Evolutionary conservation across 768 basidiomycete species (phyloP).

Genomic region (Phylloporus sp.): DNA sequence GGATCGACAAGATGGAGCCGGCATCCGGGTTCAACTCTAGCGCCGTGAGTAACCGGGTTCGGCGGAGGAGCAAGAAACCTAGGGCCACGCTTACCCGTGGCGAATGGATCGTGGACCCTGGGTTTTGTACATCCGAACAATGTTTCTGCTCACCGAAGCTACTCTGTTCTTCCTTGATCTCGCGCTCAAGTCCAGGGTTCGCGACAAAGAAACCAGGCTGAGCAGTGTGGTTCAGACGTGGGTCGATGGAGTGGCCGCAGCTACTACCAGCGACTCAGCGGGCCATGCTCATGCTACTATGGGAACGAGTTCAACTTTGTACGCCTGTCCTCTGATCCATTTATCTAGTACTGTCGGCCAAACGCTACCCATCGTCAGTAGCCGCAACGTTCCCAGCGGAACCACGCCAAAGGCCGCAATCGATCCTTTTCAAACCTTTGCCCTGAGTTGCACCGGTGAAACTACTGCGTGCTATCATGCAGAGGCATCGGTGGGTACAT

Average conservation of each 20-base stretch:
- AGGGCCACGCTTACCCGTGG: too few relatives aligned
- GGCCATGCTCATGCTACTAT: background rate
- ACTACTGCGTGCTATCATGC: background rate
- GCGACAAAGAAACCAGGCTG: background rate
- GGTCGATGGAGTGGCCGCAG: background rate
- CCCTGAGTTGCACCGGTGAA: background rate
- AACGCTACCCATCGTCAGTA: background rate
- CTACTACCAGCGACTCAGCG: background rate
- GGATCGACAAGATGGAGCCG: too few relatives aligned
- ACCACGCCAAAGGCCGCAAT: background rate
- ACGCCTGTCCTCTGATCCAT: background rate
- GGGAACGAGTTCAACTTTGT: background rate
- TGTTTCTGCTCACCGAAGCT: conserved; percentile 5
- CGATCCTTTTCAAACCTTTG: background rate
- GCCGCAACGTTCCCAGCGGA: background rate
- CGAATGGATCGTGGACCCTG: too few relatives aligned
- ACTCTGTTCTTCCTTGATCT: conserved; percentile 4
- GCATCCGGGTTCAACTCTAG: too few relatives aligned
- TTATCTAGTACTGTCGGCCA: background rate
- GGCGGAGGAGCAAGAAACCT: too few relatives aligned
- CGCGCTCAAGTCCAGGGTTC: background rate
- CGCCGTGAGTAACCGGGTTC: too few relatives aligned
- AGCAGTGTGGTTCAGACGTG: background rate
- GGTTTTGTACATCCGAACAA: background rate
- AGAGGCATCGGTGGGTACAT: background rate